Evolutionary conservation across 108 stramenopile genomes (phyloP), one percentile per base, ranked within the genome.

Genomic region (Nitzschia putrida): DNA sequence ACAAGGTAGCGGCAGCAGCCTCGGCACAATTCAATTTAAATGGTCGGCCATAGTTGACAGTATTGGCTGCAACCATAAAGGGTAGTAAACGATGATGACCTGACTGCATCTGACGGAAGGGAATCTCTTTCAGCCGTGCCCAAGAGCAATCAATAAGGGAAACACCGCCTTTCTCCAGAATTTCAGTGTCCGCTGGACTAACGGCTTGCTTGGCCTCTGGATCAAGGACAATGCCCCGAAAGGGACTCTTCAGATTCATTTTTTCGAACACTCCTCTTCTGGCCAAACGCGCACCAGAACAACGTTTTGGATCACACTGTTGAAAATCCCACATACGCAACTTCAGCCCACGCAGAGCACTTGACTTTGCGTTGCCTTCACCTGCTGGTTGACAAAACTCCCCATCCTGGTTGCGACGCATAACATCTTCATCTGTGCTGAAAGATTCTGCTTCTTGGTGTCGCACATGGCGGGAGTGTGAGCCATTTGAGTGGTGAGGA

Each of bases 241-340:
- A 99, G 7, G 90, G 81, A 63, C 86, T 76, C 43, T 88, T 90
- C 59, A 94, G 39, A 4, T 83, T 76, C 88, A 96, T 94, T 49
- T 77, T 63, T 56, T 85, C 82, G 53, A 92, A 85, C 23, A 91
- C 68, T 22, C 94, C 93, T 23, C 89, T 75, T 26, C 92, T 78
- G 0, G 83, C 92, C 29, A 98, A 80, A 61, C 91, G 89, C 22
- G 94, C 94, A 8, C 97, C 97, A 0, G 96, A 96, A 73, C 96
- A 98, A 25, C 97, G 93, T 70, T 98, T 98, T 25, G 97, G 91
- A 76, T 99, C 99, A 74, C 97, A 98, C 72, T 99, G 99, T 21
- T 86, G 94, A 80, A 99, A 99, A 76, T 99, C 99, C 98, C 98
- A 99, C 96, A 99, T 96, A 0, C 89, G 79, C 43, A 95, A 42